Evolutionary conservation across 176 grass and related monocot genomes (phyloP), one percentile per base, ranked within the genome.

Genomic region (Juncus inflexus): DNA sequence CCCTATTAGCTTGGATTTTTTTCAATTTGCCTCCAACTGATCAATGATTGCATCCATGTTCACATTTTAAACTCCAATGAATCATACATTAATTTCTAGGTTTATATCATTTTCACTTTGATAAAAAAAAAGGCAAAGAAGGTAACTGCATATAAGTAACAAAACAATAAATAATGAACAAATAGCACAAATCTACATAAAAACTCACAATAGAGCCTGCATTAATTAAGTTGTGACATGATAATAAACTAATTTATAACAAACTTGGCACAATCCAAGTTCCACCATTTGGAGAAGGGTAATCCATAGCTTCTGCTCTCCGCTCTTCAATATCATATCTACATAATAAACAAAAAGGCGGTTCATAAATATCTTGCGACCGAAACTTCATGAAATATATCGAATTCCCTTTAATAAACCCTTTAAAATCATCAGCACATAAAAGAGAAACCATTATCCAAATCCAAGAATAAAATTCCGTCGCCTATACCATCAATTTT

Each of bases 231-330:
- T 28, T 28, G 19, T 28, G 19, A 28, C 19, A 28, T 28, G 19
- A 28, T 28, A 28, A 28, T 28, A 28, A 28, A 28, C 19, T 28
- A 28, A 28, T 28, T 28, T 70, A 70, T 70, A 49, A 42, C 40
- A 70, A 55, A 51, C 67, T 70, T 28, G 67, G 67, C 5, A 70
- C 38, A 70, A 70, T 58, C 67, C 67, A 70, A 70, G 67, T 70
- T 16, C 67, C 67, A 5, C 67, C 67, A 12, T 70, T 58, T 45
- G 38, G 13, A 45, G 58, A 58, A 45, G 67, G 52, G 53, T 36
- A 70, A 45, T 37, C 7, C 15, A 70, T 11, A 58, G 38, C 37
- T 55, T 56, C 67, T 6, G 52, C 16, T 58, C 67, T 70, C 1
- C 9, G 50, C 15, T 70, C 37, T 16, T 70, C 53, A 42, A 70